Base-by-base conservation (phyloP, 2,329 filamentous ascomycete genomes). In the Whalleya microplaca region DNA sequence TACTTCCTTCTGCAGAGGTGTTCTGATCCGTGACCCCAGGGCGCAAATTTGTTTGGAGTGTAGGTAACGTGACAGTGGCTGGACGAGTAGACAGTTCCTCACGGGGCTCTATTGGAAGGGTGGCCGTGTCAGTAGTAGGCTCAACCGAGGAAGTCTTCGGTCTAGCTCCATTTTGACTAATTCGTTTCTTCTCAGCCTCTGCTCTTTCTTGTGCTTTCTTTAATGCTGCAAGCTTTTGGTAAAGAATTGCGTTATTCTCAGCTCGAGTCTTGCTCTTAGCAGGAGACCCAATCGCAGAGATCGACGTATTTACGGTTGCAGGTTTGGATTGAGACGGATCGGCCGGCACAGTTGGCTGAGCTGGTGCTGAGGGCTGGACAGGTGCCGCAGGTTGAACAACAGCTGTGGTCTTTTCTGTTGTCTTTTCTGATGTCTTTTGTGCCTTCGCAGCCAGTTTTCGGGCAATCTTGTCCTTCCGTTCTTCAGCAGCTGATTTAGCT, bases 181-280 rank as follows among this genome's bases (percentile, higher is more conserved):
- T 50, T n/a, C 56, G 53, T 41, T 61, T 64, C 29, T 66, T 69
- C 16, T 68, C 64, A 9, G 71, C 64, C 52, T 66, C 56, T 14
- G 64, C 48, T 51, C 68, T 65, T 37, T 70, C 65, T 48, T 70
- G 66, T 41, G 64, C 76, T 64, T 84, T 87, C 64, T 86, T 85
- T 20, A 95, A 75, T 20, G 88, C 88, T 57, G 92, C 90, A 68
- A 96, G 87, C 64, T 91, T 92, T 69, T 91, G 84, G 62, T 91
- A 86, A 45, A 93, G 80, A 29, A 92, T 75, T 56, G 81, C 83
- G 55, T 91, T 90, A 58, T 90, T 96, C 62, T 92, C 69, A 41
- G 69, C 68, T 43, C 66, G 64, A 1, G 84, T 84, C 68, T 88
- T 84, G 29, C 78, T 76, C 77, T 84, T 66, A 75, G 72, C 29